Evolutionary conservation across 768 basidiomycete species (phyloP), one percentile per base, ranked within the genome.

Genomic region (Antrodiella citrinella): DNA sequence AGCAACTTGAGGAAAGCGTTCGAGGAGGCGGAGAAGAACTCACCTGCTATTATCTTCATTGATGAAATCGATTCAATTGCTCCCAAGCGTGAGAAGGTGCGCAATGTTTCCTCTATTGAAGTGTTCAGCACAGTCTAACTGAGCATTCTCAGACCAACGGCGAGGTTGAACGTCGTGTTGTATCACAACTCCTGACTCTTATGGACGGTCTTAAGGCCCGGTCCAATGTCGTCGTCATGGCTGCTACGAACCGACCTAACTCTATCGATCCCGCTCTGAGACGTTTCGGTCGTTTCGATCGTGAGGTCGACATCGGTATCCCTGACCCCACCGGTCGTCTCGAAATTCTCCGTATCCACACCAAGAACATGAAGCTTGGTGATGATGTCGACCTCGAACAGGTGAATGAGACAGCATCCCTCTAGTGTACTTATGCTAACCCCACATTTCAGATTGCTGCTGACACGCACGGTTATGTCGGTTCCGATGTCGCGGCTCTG

Each of bases 11-110:
- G 96, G 58, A 99, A 99, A 69, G 95, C 96, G 22, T 98, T 98
- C 65, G 96, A 98, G 69, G 96, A 99, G 72, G 95, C 96, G 2
- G 96, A 99, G 74, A 99, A 99, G 79, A 99, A 98, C 73, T 93
- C 91, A 1, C 96, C 96, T 20, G 87, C 96, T 26, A 99, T 99
- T 74, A 99, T 99, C 73, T 99, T 99, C 75, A 97, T 97, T 63
- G 96, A 99, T 69, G 96, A 98, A 70, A 90, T 99, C 58, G 96
- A 98, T 63, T 97, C 96, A 0, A 99, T 99, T 60, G 96, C 96
- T 4, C 96, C 96, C 19, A 99, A 99, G 71, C 92, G 96, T 81
- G 96, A 99, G 76, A 99, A 99, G 81, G 90, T 86, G 44, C 10
- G 71, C 59, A 23, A 25, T 47, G 40, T 43, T 22, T 49, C 44